Percentiles rank a stretch among this genome's conserved stretches.
Conservation (phyloP, 2,329 filamentous ascomycete genomes). For the Xylaria sp. region DNA sequence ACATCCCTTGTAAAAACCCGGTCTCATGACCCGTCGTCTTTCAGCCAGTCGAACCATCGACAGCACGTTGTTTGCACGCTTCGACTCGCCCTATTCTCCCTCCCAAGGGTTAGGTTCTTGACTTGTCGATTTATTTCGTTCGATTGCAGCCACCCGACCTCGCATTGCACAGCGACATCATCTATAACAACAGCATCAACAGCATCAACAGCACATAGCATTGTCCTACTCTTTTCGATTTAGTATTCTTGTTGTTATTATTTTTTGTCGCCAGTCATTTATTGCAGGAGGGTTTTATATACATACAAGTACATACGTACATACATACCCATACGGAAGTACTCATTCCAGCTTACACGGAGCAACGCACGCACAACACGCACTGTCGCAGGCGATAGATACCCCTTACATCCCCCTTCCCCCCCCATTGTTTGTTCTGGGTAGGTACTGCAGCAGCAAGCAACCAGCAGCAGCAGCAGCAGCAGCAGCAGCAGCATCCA, state of each 20-base stretch:
- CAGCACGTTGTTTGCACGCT: conserved; percentile 20
- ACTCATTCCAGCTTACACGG: neutral
- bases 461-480: conserved; percentile 17
- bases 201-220: too few species aligned
- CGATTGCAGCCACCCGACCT: conserved; percentile 1
- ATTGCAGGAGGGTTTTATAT: conserved; percentile 7
- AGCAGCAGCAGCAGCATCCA: conserved; percentile 13
- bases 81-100: conserved; percentile 7
- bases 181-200: neutral
- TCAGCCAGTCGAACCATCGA: conserved; percentile 30
- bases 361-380: neutral
- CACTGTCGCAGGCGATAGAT: neutral
- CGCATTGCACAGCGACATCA: neutral
- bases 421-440: neutral
- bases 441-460: conserved; percentile 6
- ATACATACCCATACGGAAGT: conserved; percentile 8
- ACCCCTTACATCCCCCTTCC: too few species aligned
- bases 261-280: neutral
- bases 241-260: neutral
- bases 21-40: conserved; percentile 30
- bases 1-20: conserved; percentile 6
- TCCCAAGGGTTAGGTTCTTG: neutral
- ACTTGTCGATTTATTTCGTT: conserved; percentile 17
- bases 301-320: neutral
- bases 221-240: neutral